These are phyloP conservation scores for Eustoma russellianum DNA, from an alignment of 257 asterid species.

Conservation along the genomic window DNA sequence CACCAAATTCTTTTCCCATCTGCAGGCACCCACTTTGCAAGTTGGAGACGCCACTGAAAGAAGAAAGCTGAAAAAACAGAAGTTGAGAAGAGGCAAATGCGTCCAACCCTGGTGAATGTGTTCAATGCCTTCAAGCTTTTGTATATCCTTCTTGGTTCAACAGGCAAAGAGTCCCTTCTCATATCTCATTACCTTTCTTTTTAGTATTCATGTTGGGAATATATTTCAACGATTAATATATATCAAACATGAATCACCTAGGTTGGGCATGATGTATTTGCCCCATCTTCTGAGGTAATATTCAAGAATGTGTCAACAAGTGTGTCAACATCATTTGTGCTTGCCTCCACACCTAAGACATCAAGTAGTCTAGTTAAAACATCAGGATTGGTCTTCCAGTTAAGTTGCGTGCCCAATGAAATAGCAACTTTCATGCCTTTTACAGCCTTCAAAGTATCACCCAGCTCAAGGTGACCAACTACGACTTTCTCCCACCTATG, in stretches of 20 bases:
- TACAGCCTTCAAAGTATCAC: slow-evolving; percentile 30
- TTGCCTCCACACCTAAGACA: slow-evolving; percentile 18
- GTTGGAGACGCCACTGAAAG: no score
- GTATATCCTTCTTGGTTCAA: neutral
- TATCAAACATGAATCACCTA: no score
- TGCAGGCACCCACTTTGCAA: no score
- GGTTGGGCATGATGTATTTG: slow-evolving; percentile 7
- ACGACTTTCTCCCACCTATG: slow-evolving; percentile 45
- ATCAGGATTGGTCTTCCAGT: slow-evolving; percentile 28
- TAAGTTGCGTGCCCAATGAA: slow-evolving; percentile 21
- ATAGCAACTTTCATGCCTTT: slow-evolving; percentile 36
- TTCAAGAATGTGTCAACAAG: no score
- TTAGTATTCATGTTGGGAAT: no score
- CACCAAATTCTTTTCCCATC: no score
- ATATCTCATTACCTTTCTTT: neutral
- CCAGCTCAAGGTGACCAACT: slow-evolving; percentile 46
- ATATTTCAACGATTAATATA: no score
- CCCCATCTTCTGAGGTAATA: slow-evolving; percentile 3
- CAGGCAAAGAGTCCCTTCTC: neutral
- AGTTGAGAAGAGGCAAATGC: no score
- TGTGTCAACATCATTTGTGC: no score
- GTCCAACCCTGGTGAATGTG: neutral
- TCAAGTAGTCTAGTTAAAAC: slow-evolving; percentile 22
- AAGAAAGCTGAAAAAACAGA: no score
- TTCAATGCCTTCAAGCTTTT: neutral